Conservation (phyloP, 1,139 yeast species). For the Pichiaceae sp. region DNA sequence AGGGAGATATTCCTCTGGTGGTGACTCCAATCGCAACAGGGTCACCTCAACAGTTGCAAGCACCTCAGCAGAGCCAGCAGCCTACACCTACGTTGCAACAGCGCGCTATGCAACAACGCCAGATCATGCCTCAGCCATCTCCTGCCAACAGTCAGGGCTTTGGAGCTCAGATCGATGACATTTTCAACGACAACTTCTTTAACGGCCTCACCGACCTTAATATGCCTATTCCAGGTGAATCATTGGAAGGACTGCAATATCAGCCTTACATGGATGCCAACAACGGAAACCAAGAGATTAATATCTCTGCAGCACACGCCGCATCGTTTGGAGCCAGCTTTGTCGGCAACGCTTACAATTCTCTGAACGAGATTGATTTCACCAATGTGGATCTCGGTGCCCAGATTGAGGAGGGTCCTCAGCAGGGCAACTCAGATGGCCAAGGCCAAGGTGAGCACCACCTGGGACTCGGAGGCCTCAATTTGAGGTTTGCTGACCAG, state of each 20-base stretch:
- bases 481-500: constrained; percentile 1
- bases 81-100: background rate
- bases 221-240: constrained; percentile 10
- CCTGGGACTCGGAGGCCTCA: constrained; percentile 1
- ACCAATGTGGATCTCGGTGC: constrained; percentile 29
- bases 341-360: constrained; percentile 41
- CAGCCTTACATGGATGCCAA: background rate
- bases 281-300: background rate
- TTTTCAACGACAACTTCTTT: constrained; percentile 22
- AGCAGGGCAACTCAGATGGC: background rate
- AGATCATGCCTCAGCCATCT: background rate
- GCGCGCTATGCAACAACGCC: background rate
- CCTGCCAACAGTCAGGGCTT: no score
- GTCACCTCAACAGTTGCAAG: background rate
- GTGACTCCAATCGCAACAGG: background rate
- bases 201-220: constrained; percentile 24
- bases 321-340: constrained; percentile 5
- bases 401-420: constrained; percentile 11
- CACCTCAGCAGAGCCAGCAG: background rate
- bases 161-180: constrained; percentile 11
- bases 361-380: constrained; percentile 68
- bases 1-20: background rate
- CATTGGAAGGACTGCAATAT: constrained; percentile 7
- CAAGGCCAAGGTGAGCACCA: background rate
- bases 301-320: background rate